phyloP scores from a whole-genome alignment of 345 rosid species.

The Geranium brycei region DNA sequence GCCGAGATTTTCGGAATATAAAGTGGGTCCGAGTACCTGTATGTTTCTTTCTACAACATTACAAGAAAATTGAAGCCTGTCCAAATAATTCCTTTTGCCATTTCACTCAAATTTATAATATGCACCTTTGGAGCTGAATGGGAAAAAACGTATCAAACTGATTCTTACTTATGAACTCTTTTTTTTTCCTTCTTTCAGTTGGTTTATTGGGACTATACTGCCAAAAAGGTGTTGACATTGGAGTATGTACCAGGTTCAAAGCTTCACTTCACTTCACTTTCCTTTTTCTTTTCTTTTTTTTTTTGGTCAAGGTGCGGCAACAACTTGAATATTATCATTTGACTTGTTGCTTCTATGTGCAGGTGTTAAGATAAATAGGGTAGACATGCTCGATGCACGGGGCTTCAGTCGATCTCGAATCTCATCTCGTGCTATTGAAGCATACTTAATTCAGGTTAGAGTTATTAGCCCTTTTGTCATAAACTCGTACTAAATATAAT shows the following conservation, averaged over 20 bases:
- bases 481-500: not conserved
- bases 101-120: too few species aligned
- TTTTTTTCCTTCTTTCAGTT: slow-evolving; percentile 26
- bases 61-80: not conserved
- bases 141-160: not conserved
- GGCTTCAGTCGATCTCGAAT: slow-evolving; percentile 57
- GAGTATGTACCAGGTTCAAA: slow-evolving; percentile 87
- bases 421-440: slow-evolving; percentile 78
- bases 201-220: slow-evolving; percentile 90
- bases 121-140: too few species aligned
- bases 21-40: slow-evolving; percentile 97
- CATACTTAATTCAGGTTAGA: slow-evolving; percentile 84
- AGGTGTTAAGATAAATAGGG: slow-evolving; percentile 70
- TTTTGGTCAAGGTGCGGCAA: slow-evolving; percentile 2
- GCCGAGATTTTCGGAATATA: slow-evolving; percentile 76
- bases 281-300: not conserved
- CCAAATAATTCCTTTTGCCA: too few species aligned
- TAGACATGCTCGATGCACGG: slow-evolving; percentile 47
- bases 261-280: slow-evolving; percentile 10
- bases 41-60: slow-evolving; percentile 26
- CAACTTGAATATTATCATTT: not conserved
- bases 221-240: slow-evolving; percentile 82
- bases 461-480: slow-evolving; percentile 4
- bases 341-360: slow-evolving; percentile 6
- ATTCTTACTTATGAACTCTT: slow-evolving; percentile 4